Base-by-base conservation (phyloP, 2,329 filamentous ascomycete genomes). In the Sporothrix luriei region DNA sequence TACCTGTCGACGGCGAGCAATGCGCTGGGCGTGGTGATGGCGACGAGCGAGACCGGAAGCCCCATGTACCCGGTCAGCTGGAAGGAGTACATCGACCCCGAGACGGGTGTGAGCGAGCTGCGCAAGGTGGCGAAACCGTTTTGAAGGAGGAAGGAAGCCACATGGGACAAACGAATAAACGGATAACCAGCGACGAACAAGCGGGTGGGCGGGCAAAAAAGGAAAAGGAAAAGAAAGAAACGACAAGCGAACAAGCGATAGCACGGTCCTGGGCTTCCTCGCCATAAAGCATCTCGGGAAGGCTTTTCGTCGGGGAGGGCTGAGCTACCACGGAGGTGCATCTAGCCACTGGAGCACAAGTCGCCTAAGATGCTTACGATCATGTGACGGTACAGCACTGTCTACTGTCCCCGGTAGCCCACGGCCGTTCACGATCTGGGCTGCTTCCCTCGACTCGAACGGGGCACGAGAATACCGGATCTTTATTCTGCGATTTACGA, bases 61-160 rank as follows among this genome's bases (percentile, higher is more conserved):
- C 87, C 91, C 75, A 97, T 98, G 93, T 91, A 91, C 76, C 94
- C 95, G 1, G 87, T 97, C 69, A 96, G 90, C 79, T 99, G 95
- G 95, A 96, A 90, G 82, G 94, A 98, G 81, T 97, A 96, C 82
- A 87, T 87, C 76, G 94, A 98, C 82, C 88, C 89, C 0, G 88
- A 90, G 76, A 96, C 90, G 7, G 93, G 93, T 3, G 77, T 83
- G 59, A 88, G 84, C 74, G 95, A 98, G 84, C 81, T 82, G 74
- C 89, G 95, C 78, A 99, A 99, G 83, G 95, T 97, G 71, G 95
- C 95, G 24, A 95, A 96, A 81, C 95, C 95, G 33, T 91, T 91
- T 76, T 95, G 85, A 91, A 70, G 38, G 59, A 55, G 21, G 19
- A 13, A 26, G 2, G 16, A 24, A 46, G 0, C 3, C 19, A 57